These are phyloP conservation scores for Trichoderma atroviride DNA, from an alignment of 2,329 filamentous ascomycete genomes.

Conservation along the genomic window DNA sequence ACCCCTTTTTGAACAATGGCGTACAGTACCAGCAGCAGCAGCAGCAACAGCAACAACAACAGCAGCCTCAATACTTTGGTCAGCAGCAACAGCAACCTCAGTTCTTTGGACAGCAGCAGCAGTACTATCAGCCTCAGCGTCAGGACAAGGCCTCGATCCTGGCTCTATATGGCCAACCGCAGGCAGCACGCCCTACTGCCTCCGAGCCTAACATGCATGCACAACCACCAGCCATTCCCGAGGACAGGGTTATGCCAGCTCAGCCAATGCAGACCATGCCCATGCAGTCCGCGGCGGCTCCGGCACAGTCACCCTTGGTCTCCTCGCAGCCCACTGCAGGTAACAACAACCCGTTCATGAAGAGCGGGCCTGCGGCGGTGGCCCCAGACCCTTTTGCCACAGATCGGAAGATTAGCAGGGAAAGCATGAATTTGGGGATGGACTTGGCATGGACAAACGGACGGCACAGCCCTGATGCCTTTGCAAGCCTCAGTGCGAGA, in stretches of 20 bases:
- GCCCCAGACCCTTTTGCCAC: constrained; percentile 49
- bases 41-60: constrained; percentile 30
- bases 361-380: constrained; percentile 34
- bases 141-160: constrained; percentile 75
- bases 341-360: constrained; percentile 62
- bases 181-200: constrained; percentile 48
- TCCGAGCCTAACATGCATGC: constrained; percentile 36
- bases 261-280: constrained; percentile 35
- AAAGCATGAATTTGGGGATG: constrained; percentile 69
- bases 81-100: constrained; percentile 34
- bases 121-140: constrained; percentile 48
- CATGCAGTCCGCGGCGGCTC: constrained; percentile 35
- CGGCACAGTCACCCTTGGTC: constrained; percentile 35
- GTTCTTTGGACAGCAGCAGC: constrained; percentile 37
- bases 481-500: constrained; percentile 71
- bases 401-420: constrained; percentile 56
- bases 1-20: constrained; percentile 44
- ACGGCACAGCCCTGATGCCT: constrained; percentile 77
- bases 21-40: constrained; percentile 35
- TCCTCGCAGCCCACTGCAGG: constrained; percentile 43
- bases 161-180: constrained; percentile 69
- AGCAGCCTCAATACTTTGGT: constrained; percentile 32
- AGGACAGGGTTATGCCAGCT: constrained; percentile 35
- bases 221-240: constrained; percentile 36
- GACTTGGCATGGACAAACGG: constrained; percentile 69